A percentile compares a stretch with the other conserved stretches of the same genome.
Conservation (phyloP, 164 flowering plant genomes). For the Warburgia ugandensis region DNA sequence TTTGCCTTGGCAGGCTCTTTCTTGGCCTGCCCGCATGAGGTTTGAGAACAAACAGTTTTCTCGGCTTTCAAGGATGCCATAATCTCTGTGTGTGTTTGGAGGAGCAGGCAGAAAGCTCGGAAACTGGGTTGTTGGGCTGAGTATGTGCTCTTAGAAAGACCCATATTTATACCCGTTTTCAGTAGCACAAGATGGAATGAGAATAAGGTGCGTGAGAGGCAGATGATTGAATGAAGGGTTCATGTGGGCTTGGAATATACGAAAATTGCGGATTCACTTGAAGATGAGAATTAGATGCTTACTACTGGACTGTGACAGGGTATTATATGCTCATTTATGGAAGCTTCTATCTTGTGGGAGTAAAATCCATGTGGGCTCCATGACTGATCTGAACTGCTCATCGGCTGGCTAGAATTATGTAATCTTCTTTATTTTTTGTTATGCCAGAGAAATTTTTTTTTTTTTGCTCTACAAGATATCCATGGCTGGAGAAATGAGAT, state of each 20-base stretch:
- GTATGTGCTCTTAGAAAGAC: neutral
- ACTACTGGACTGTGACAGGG: too few species aligned
- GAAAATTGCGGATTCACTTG: neutral
- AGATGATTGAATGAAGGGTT: neutral
- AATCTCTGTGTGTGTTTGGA: neutral
- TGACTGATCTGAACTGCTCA: too few species aligned
- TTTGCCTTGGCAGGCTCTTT: conserved; percentile 7
- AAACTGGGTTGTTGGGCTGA: neutral
- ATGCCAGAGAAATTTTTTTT: too few species aligned
- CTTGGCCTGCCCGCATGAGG: conserved; percentile 13
- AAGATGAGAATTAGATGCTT: conserved; percentile 9
- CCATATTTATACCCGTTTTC: neutral
- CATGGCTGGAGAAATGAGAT: too few species aligned
- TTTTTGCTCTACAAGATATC: too few species aligned
- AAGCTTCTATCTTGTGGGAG: too few species aligned
- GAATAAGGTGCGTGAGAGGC: neutral
- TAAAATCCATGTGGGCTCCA: too few species aligned
- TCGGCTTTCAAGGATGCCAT: conserved; percentile 45
- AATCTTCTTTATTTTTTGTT: too few species aligned
- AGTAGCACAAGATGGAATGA: conserved; percentile 1
- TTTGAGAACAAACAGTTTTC: conserved; percentile 24
- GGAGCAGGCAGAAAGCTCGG: neutral
- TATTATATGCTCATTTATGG: too few species aligned
- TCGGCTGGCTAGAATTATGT: too few species aligned
- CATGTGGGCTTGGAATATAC: neutral